Conservation (phyloP, 2,329 filamentous ascomycete genomes). For the Nemania abortiva region DNA sequence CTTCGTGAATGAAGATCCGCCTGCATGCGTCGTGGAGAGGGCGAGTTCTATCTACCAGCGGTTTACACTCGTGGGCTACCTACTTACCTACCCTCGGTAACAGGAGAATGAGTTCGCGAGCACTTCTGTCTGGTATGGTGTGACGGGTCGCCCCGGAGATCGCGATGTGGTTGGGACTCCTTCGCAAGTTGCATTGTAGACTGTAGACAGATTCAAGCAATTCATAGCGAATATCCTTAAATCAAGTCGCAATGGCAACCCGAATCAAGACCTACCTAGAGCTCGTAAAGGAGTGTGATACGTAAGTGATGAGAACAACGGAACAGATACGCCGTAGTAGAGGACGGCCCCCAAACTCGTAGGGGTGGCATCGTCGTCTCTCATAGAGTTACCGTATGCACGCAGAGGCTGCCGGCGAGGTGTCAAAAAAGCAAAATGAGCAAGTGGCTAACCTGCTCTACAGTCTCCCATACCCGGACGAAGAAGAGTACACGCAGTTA, state of each 20-base stretch:
- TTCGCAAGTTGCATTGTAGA: neutral
- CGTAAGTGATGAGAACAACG: constrained; percentile 11
- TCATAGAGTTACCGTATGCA: neutral
- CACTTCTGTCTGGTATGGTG: neutral
- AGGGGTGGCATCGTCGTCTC: neutral
- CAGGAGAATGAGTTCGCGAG: neutral
- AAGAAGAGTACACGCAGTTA: neutral
- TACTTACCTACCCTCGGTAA: neutral
- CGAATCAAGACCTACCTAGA: constrained; percentile 5
- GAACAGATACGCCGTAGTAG: neutral
- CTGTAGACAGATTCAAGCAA: neutral
- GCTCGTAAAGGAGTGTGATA: constrained; percentile 19
- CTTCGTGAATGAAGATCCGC: neutral
- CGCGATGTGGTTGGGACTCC: neutral
- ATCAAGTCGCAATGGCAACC: neutral
- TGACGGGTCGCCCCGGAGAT: neutral
- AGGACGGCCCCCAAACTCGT: neutral
- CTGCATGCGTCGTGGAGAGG: neutral
- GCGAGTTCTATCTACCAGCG: neutral
- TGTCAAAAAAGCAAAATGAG: neutral
- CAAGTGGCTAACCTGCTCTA: neutral
- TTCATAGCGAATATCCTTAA: neutral
- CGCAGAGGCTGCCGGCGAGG: neutral
- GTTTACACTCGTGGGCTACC: neutral
- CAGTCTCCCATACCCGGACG: constrained; percentile 13